Evolutionary conservation across 2,329 filamentous ascomycete species (phyloP).

Genomic region (Ceratocystis ficicola): DNA sequence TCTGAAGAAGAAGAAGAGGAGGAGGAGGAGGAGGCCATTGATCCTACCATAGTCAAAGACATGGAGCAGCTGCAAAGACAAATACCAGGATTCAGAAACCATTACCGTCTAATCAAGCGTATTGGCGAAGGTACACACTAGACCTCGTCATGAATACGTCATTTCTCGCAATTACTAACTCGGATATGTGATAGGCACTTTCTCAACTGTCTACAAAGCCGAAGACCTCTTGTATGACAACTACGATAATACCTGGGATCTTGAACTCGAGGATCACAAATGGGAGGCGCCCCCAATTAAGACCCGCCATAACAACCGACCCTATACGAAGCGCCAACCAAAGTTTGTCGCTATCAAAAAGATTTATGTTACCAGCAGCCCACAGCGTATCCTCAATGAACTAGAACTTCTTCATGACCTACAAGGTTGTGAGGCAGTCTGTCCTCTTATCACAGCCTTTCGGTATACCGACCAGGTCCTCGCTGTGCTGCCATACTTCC

Average conservation of each 20-base stretch:
- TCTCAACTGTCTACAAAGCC: conserved; percentile 97
- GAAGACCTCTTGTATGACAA: conserved; percentile 78
- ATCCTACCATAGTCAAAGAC: conserved; percentile 63
- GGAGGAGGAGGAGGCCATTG: conserved; percentile 47
- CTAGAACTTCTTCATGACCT: conserved; percentile 86
- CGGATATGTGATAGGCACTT: conserved; percentile 59
- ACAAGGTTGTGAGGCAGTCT: conserved; percentile 70
- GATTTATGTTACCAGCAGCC: conserved; percentile 96
- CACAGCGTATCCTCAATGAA: conserved; percentile 86
- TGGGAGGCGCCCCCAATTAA: conserved; percentile 53
- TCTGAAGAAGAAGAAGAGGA: conserved; percentile 40
- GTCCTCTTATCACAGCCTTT: conserved; percentile 94
- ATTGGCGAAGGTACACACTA: conserved; percentile 72
- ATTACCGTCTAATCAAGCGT: conserved; percentile 84
- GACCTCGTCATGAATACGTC: background rate
- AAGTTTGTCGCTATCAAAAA: conserved; percentile 97
- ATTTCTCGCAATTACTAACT: conserved; percentile 22
- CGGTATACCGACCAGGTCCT: conserved; percentile 88
- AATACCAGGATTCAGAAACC: conserved; percentile 71
- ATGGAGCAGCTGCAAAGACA: conserved; percentile 73
- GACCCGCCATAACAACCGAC: conserved; percentile 26
- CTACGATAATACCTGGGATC: conserved; percentile 80
- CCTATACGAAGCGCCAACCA: conserved; percentile 30
- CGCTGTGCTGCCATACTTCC: conserved; percentile 88
- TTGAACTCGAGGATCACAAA: conserved; percentile 52